These are phyloP conservation scores for Alternaria novae-zelandiae DNA, from an alignment of 2,329 filamentous ascomycete species.

Conservation along the genomic window DNA sequence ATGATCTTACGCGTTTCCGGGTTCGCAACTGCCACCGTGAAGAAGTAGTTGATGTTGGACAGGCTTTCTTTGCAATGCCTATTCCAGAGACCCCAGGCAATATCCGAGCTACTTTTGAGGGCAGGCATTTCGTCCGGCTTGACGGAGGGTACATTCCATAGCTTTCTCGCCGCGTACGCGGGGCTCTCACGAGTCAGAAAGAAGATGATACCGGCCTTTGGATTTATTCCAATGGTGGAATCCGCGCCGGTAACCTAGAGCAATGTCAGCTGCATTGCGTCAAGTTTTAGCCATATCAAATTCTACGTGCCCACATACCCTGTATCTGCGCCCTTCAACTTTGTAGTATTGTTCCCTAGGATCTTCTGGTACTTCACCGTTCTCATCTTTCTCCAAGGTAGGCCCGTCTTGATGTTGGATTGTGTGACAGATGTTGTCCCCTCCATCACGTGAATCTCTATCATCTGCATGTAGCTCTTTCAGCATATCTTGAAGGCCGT, in stretches of 20 bases:
- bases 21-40: not conserved
- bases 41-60: not conserved
- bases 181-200: not conserved
- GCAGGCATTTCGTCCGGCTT: not conserved
- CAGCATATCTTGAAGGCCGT: not conserved
- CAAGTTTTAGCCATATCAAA: not conserved
- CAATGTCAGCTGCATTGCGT: not conserved
- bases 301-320: not conserved
- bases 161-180: not conserved
- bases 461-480: not conserved
- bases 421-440: not conserved
- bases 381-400: not conserved
- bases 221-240: not conserved
- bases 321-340: not conserved
- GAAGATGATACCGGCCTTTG: not conserved
- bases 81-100: not conserved
- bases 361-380: not conserved
- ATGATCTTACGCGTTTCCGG: not conserved
- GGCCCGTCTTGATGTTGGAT: not conserved
- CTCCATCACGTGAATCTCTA: not conserved
- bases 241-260: not conserved
- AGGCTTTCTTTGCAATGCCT: not conserved
- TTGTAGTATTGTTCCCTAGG: not conserved
- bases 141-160: not conserved
- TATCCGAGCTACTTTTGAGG: not conserved